phyloP scores from a whole-genome alignment of 257 asterid genomes.

The Solanum verrucosum region DNA sequence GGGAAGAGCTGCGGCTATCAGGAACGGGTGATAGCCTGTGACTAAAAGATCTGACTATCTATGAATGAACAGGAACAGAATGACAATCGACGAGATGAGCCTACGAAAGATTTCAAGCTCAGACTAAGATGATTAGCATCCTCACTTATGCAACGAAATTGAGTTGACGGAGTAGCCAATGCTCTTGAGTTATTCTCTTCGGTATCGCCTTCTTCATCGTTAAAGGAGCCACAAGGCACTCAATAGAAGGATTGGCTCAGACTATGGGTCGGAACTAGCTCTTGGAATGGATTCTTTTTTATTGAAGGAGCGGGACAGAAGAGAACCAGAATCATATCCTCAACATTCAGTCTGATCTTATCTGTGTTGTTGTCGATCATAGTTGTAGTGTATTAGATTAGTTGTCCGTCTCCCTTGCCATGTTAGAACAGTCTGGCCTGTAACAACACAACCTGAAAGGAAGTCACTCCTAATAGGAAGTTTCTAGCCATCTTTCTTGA shows the following conservation, averaged over 20 bases:
- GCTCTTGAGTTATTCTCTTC: background rate
- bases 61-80: background rate
- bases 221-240: background rate
- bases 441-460: background rate
- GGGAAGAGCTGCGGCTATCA: background rate
- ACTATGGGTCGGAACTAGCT: background rate
- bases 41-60: background rate
- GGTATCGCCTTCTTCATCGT: background rate
- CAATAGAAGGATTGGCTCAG: background rate
- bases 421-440: background rate
- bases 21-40: background rate
- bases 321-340: background rate
- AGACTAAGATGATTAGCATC: background rate
- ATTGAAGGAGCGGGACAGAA: background rate
- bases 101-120: background rate
- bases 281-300: background rate
- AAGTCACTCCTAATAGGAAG: background rate
- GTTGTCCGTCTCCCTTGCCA: background rate
- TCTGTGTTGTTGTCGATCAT: background rate
- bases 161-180: background rate
- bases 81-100: background rate
- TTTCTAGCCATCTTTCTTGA: background rate
- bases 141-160: background rate
- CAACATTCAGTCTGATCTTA: background rate
- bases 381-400: background rate